phyloP scores from a whole-genome alignment of 805 yeast species.

The Wickerhamomyces subpelliculosus region DNA sequence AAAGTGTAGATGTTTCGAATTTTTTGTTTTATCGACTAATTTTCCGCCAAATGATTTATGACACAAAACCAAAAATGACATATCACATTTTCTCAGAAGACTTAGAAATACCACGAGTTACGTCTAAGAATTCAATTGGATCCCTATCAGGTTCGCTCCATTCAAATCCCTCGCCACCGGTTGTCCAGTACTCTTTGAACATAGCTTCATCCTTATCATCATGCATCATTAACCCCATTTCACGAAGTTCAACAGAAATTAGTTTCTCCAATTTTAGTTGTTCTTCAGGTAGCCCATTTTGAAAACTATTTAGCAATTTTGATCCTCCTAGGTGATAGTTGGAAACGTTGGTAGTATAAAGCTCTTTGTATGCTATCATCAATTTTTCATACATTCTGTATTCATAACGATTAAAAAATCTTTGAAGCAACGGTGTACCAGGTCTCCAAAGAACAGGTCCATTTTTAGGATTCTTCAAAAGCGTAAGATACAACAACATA shows the following conservation, averaged over 20 bases:
- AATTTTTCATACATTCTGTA: neutral
- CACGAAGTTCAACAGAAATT: conserved; percentile 2
- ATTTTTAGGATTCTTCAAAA: neutral
- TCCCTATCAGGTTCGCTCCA: conserved; percentile 10
- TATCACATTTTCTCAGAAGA: too few species aligned
- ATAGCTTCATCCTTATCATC: conserved; percentile 2
- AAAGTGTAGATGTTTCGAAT: neutral
- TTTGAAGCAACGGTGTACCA: neutral
- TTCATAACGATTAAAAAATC: neutral
- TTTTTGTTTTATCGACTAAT: too few species aligned
- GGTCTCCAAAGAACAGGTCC: neutral
- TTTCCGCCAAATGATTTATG: too few species aligned
- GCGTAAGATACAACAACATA: neutral
- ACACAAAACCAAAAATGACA: too few species aligned
- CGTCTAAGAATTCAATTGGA: conserved; percentile 4
- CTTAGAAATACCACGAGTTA: neutral
- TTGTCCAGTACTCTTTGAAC: conserved; percentile 7
- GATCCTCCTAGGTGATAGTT: conserved; percentile 3
- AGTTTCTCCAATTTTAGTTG: neutral
- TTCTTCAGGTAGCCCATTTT: neutral
- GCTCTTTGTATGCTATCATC: conserved; percentile 1
- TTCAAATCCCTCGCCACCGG: conserved; percentile 5
- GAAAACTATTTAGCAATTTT: conserved; percentile 1
- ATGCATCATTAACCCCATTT: conserved; percentile 1
- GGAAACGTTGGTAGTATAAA: conserved; percentile 2